These are phyloP conservation scores for Infundibulicybe gibba DNA, from an alignment of 768 basidiomycete species.

Conservation along the genomic window DNA sequence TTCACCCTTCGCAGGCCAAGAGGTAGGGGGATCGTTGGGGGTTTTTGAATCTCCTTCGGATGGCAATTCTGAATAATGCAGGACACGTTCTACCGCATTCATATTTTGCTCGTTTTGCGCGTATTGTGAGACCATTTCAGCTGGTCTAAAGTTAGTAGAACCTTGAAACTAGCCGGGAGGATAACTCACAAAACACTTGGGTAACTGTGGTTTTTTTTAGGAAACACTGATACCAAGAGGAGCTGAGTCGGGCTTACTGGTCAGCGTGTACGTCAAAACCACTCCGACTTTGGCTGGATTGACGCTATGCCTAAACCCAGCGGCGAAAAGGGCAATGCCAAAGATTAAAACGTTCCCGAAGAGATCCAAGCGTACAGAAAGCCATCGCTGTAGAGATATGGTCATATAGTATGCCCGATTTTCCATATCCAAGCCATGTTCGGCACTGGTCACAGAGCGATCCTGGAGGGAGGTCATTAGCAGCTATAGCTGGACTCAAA, in stretches of 20 bases:
- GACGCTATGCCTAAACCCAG: constrained; percentile 51
- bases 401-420: constrained; percentile 65
- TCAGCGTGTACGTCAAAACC: constrained; percentile 51
- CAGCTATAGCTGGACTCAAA: neutral
- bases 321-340: constrained; percentile 68
- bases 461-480: constrained; percentile 19
- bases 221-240: neutral
- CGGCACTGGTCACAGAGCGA: constrained; percentile 47
- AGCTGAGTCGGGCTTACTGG: constrained; percentile 30
- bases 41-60: constrained; percentile 45
- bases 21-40: constrained; percentile 39
- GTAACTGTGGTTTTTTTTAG: constrained; percentile 32
- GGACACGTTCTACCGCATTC: constrained; percentile 68
- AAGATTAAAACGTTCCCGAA: constrained; percentile 64
- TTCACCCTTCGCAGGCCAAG: constrained; percentile 51
- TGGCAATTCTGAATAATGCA: constrained; percentile 62
- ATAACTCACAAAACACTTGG: constrained; percentile 47
- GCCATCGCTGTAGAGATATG: constrained; percentile 63
- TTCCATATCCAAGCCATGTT: constrained; percentile 52
- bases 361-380: constrained; percentile 59
- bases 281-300: constrained; percentile 62
- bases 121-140: constrained; percentile 51
- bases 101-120: constrained; percentile 67
- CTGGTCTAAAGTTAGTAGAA: constrained; percentile 21
- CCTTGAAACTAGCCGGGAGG: neutral